These are phyloP conservation scores for Pichia cactophila DNA, from an alignment of 1,139 yeast genomes.

Conservation along the genomic window DNA sequence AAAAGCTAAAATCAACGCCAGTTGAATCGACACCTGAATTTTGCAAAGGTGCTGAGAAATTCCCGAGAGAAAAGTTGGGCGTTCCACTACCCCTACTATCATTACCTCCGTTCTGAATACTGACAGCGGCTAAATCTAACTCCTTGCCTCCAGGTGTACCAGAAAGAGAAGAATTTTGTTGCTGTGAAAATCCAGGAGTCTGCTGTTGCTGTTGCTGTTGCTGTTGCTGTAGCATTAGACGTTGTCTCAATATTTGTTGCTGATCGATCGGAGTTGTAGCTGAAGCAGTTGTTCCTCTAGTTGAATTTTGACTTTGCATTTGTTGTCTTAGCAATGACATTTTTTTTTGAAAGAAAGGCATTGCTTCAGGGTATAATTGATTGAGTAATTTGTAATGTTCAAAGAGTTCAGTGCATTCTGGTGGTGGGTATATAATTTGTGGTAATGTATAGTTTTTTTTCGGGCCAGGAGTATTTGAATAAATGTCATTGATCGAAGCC, in stretches of 20 bases:
- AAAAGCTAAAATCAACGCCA: background rate
- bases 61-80: slow-evolving; percentile 1
- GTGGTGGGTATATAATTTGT: slow-evolving; percentile 45
- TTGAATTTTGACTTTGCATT: background rate
- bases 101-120: background rate
- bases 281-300: slow-evolving; percentile 14
- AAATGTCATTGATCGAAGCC: slow-evolving; percentile 45
- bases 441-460: slow-evolving; percentile 40
- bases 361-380: slow-evolving; percentile 49
- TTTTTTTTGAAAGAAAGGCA: slow-evolving; percentile 41
- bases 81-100: background rate
- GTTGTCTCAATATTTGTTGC: background rate
- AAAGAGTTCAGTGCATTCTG: slow-evolving; percentile 47
- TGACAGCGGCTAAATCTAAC: background rate
- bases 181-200: background rate
- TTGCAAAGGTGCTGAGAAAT: background rate
- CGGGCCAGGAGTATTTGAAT: slow-evolving; percentile 32
- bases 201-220: slow-evolving; percentile 13
- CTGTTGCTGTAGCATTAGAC: slow-evolving; percentile 2
- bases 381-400: slow-evolving; percentile 42
- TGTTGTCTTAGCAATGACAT: slow-evolving; percentile 38
- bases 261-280: slow-evolving; percentile 11
- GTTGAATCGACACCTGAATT: background rate
- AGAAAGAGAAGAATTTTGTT: background rate
- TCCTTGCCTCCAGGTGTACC: background rate